Evolutionary conservation across 2,329 filamentous ascomycete species (phyloP).

Genomic region (Cordyceps farinosa): DNA sequence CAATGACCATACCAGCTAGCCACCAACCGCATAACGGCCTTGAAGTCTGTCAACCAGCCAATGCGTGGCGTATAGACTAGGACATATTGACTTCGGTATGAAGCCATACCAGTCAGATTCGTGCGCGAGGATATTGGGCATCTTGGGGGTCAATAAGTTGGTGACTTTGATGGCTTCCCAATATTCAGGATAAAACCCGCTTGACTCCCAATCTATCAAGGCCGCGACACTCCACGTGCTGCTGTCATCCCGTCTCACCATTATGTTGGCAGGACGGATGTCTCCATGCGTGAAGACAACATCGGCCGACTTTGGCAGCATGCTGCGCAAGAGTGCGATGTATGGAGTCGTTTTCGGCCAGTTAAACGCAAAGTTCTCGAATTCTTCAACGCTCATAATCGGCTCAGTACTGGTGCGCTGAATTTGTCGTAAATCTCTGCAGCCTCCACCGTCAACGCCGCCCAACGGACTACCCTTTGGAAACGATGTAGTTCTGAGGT

Average conservation of each 20-base stretch:
- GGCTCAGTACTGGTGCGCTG: no score
- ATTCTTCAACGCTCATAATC: no score
- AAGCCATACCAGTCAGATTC: neutral
- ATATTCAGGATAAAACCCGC: conserved; percentile 23
- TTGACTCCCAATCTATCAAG: conserved; percentile 23
- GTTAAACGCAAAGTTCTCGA: no score
- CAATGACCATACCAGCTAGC: no score
- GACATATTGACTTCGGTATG: neutral
- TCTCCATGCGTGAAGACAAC: conserved; percentile 13
- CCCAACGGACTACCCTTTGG: no score
- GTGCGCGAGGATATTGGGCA: no score
- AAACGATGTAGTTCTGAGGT: no score
- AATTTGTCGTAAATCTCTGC: no score
- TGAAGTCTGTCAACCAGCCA: neutral
- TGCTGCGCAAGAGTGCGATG: neutral
- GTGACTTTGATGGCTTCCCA: conserved; percentile 23
- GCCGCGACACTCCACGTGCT: conserved; percentile 17
- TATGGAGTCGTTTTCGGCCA: no score
- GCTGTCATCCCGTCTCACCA: neutral
- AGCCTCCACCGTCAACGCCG: no score
- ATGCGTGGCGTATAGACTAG: neutral
- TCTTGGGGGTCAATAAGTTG: conserved; percentile 19
- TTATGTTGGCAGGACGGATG: conserved; percentile 17
- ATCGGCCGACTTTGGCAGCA: neutral
- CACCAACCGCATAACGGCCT: no score